phyloP scores from a whole-genome alignment of 352 stramenopile genomes.

The Phytophthora ramorum region DNA sequence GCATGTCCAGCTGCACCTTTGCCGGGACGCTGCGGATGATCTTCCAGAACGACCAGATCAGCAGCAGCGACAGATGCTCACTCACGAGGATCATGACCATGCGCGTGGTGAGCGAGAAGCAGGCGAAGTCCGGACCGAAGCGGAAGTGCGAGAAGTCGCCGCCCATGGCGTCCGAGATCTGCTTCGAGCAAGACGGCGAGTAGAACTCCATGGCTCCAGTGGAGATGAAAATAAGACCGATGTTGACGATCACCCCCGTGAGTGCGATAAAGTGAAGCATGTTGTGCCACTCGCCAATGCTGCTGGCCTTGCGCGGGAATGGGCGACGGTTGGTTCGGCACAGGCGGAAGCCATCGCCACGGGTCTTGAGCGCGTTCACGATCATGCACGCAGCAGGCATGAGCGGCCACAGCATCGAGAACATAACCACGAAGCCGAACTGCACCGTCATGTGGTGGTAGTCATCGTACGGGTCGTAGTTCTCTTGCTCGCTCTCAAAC shows the following conservation, averaged over 20 bases:
- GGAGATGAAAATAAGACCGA: conserved; percentile 80
- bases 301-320: conserved; percentile 73
- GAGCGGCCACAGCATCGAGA: conserved; percentile 84
- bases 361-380: conserved; percentile 84
- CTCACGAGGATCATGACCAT: conserved; percentile 84
- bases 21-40: conserved; percentile 66
- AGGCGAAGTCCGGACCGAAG: conserved; percentile 79
- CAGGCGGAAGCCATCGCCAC: conserved; percentile 76
- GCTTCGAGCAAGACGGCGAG: conserved; percentile 51
- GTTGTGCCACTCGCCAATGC: conserved; percentile 78
- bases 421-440: conserved; percentile 90
- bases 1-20: conserved; percentile 66
- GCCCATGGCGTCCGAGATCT: conserved; percentile 63
- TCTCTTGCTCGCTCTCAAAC: conserved; percentile 76
- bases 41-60: conserved; percentile 79
- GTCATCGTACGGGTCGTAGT: conserved; percentile 86
- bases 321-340: conserved; percentile 78
- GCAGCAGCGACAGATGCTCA: conserved; percentile 65
- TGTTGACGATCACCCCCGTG: conserved; percentile 78
- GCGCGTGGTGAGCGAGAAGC: conserved; percentile 76
- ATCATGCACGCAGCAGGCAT: conserved; percentile 83
- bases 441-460: conserved; percentile 85
- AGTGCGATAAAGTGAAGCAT: conserved; percentile 76
- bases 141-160: conserved; percentile 67
- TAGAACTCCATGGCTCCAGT: conserved; percentile 83